Evolutionary conservation across 2,329 filamentous ascomycete species (phyloP).

Genomic region (Chrysoporthe deuterocubensis): DNA sequence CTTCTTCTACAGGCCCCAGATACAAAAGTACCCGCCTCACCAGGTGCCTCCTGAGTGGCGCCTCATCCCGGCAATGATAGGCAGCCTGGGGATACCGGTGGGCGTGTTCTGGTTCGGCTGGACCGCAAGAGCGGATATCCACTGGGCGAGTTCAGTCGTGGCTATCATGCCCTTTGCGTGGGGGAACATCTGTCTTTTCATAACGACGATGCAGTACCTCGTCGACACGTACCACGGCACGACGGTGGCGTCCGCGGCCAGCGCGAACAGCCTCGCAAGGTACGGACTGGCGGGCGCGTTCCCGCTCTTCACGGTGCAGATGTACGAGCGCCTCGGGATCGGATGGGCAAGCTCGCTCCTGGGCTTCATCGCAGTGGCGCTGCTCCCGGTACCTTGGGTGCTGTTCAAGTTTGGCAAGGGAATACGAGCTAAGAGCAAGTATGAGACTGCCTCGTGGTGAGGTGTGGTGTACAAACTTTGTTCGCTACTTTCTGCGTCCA

Average conservation of each 20-base stretch:
- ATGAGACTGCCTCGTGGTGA: slow-evolving; percentile 38
- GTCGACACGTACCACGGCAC: slow-evolving; percentile 60
- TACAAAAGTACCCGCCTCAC: slow-evolving; percentile 38
- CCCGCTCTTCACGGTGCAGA: slow-evolving; percentile 64
- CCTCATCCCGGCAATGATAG: slow-evolving; percentile 62
- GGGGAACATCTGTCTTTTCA: slow-evolving; percentile 64
- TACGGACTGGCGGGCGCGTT: slow-evolving; percentile 62
- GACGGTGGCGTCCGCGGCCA: slow-evolving; percentile 61
- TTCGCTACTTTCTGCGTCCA: neutral
- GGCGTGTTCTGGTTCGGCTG: slow-evolving; percentile 66
- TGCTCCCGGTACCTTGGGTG: slow-evolving; percentile 58
- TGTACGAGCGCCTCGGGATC: slow-evolving; percentile 50
- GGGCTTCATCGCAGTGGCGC: slow-evolving; percentile 49
- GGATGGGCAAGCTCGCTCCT: slow-evolving; percentile 52
- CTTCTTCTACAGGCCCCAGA: slow-evolving; percentile 46
- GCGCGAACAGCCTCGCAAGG: slow-evolving; percentile 61
- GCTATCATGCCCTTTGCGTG: slow-evolving; percentile 61
- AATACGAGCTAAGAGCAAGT: slow-evolving; percentile 46
- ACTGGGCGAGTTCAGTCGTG: slow-evolving; percentile 55
- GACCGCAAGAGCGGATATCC: slow-evolving; percentile 50
- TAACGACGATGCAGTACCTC: slow-evolving; percentile 56
- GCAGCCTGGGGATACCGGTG: slow-evolving; percentile 55
- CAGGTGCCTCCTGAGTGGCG: slow-evolving; percentile 58
- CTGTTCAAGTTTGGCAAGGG: slow-evolving; percentile 53
- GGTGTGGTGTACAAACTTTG: neutral